Evolutionary conservation across 1,139 yeast species (phyloP), one percentile per base, ranked within the genome.

Genomic region (Meyerozyma guilliermondii): DNA sequence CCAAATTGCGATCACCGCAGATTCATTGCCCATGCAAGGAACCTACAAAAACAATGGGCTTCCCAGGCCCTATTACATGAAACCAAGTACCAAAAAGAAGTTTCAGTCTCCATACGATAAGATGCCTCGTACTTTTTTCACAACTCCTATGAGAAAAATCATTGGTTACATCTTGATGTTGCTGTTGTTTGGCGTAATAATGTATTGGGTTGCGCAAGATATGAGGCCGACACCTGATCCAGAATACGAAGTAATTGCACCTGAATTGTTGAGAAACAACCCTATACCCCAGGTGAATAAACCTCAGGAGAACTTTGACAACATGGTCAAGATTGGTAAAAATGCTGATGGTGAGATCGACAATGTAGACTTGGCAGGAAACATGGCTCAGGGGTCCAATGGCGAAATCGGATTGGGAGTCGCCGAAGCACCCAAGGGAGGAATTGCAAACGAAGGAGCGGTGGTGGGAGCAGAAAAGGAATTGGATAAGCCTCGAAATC

Each of bases 31-130:
- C 30, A 72, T 72, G 78, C 78, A 72, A 59, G 78, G 78, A 36
- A 62, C 71, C 16, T 68, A 71, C 49, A 67, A 66, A 40, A 65
- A 59, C 42, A 63, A 66, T 49, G 77, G 77, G 22, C 62, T 72
- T 46, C 78, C 78, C 26, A 59, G 77, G 46, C 78, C 78, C 6
- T 72, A 72, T 54, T 70, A 71, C 51, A 72, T 72, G 77, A 71
- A 70, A 50, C 77, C 78, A 9, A 47, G 58, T 10, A 51, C 47
- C 42, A 63, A 61, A 39, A 65, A 59, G 51, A 63, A 59, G 45
- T 55, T 55, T 16, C 43, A 48, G 27, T 65, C 72, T 0, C 74
- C 73, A 2, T 71, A 72, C 48, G 64, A 66, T 30, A 62, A 60
- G 39, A 52, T 65, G 46, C 65, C 70, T 11, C 52, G 47, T 24